Evolutionary conservation across 1,139 yeast species (phyloP), one percentile per base, ranked within the genome.

Genomic region (Geotrichum candidum): DNA sequence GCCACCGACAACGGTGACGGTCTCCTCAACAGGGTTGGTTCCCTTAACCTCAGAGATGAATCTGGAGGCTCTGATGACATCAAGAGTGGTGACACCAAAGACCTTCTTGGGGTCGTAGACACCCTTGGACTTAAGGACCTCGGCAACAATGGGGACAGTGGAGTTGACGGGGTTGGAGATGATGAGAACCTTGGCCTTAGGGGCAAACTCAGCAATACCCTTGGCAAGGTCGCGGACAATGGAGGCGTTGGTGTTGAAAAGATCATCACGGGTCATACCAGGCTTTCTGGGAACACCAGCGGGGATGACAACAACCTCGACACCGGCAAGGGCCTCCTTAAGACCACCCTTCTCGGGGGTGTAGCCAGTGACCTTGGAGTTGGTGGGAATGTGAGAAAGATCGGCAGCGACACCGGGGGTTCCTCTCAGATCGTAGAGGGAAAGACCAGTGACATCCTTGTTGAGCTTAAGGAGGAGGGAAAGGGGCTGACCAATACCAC

Each of bases 241-340:
- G 58, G 91, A 88, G 57, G 96, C 97, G 74, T 92, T 92, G 80
- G 94, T 89, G 79, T 85, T 85, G 83, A 92, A 90, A 74, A 92
- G 83, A 74, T 92, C 97, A 75, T 92, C 97, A 77, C 98, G 86
- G 68, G 97, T 89, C 98, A 92, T 92, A 69, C 97, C 97, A 63
- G 97, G 97, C 80, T 92, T 92, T 80, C 98, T 86, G 75, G 97
- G 97, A 64, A 92, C 90, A 74, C 98, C 97, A 58, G 97, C 97
- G 66, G 97, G 97, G 74, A 92, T 88, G 64, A 92, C 84, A 66
- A 92, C 88, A 65, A 91, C 82, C 71, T 88, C 88, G 33, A 96
- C 80, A 58, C 85, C 88, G 59, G 81, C 76, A 68, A 92, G 80
- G 33, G 96, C 95, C 53, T 70, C 71, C 57, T 74, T 71, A 53